These are phyloP conservation scores for Aspergillus campestris DNA, from an alignment of 495 filamentous ascomycete species.

Conservation along the genomic window DNA sequence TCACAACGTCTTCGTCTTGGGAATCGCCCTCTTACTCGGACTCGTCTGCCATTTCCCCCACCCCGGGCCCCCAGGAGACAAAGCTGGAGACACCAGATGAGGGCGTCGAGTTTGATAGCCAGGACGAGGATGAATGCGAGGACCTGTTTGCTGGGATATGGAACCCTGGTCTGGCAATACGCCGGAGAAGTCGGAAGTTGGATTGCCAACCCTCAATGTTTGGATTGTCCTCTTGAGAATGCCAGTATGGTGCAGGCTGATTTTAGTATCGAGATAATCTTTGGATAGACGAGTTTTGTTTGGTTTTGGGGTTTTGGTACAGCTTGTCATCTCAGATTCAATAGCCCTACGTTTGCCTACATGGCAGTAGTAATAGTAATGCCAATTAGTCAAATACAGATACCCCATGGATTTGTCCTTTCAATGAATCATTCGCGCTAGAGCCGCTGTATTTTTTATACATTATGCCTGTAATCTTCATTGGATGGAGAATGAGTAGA, in stretches of 20 bases:
- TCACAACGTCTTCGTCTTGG: slow-evolving; percentile 58
- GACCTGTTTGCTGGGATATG: slow-evolving; percentile 85
- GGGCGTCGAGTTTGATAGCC: slow-evolving; percentile 70
- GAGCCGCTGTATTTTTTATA: too few relatives aligned
- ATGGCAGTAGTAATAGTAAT: too few relatives aligned
- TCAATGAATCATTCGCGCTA: too few relatives aligned
- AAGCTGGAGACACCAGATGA: slow-evolving; percentile 12
- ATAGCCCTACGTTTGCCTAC: too few relatives aligned
- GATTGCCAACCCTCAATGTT: slow-evolving; percentile 22
- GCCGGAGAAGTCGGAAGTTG: slow-evolving; percentile 51
- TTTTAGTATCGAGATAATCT: too few relatives aligned
- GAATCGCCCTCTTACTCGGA: slow-evolving; percentile 38
- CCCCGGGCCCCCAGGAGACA: background rate
- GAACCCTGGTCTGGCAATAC: slow-evolving; percentile 59
- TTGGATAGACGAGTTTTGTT: too few relatives aligned
- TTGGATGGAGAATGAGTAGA: too few relatives aligned
- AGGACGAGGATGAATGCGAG: slow-evolving; percentile 93
- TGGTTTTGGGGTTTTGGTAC: too few relatives aligned
- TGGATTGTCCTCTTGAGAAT: slow-evolving; percentile 10
- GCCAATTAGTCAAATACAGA: too few relatives aligned
- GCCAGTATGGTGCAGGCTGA: background rate
- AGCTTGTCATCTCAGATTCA: too few relatives aligned
- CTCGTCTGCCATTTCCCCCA: background rate
- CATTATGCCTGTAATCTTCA: too few relatives aligned
- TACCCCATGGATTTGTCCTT: too few relatives aligned